These are phyloP conservation scores for Blumeria hordei DNA, from an alignment of 2,329 filamentous ascomycete genomes.

Conservation along the genomic window DNA sequence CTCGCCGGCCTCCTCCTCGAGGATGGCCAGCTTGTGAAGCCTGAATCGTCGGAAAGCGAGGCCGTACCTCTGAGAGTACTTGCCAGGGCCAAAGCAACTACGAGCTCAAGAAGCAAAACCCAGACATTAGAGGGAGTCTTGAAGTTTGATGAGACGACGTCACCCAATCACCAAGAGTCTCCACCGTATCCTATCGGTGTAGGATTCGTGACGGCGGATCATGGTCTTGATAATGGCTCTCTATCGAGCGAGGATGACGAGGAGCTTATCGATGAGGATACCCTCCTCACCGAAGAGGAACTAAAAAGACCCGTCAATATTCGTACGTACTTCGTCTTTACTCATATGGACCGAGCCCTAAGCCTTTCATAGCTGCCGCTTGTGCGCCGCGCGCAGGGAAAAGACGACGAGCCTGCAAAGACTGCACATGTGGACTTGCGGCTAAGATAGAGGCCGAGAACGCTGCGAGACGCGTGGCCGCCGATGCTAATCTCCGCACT, in stretches of 20 bases:
- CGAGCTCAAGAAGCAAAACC: constrained; percentile 12
- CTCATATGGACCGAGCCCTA: constrained; percentile 3
- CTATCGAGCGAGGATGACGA: constrained; percentile 37
- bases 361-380: constrained; percentile 37
- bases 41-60: constrained; percentile 21
- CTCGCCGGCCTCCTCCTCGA: constrained; percentile 49
- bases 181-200: constrained; percentile 37
- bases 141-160: constrained; percentile 12
- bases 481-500: constrained; percentile 37
- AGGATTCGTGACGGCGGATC: constrained; percentile 33
- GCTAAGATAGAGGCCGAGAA: constrained; percentile 75
- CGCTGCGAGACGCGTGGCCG: constrained; percentile 34
- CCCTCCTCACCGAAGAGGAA: constrained; percentile 66
- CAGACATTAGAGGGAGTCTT: constrained; percentile 15
- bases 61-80: constrained; percentile 28
- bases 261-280: constrained; percentile 79
- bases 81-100: constrained; percentile 4
- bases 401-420: constrained; percentile 83
- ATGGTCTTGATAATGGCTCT: constrained; percentile 18
- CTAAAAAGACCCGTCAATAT: constrained; percentile 52
- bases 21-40: constrained; percentile 48
- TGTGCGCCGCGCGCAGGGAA: constrained; percentile 75
- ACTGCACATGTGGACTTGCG: constrained; percentile 86
- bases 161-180: constrained; percentile 7
- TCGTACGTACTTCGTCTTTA: constrained; percentile 32